These are phyloP conservation scores for Edaphochlamys debaryana DNA, from an alignment of 139 green algal species.

Conservation along the genomic window DNA sequence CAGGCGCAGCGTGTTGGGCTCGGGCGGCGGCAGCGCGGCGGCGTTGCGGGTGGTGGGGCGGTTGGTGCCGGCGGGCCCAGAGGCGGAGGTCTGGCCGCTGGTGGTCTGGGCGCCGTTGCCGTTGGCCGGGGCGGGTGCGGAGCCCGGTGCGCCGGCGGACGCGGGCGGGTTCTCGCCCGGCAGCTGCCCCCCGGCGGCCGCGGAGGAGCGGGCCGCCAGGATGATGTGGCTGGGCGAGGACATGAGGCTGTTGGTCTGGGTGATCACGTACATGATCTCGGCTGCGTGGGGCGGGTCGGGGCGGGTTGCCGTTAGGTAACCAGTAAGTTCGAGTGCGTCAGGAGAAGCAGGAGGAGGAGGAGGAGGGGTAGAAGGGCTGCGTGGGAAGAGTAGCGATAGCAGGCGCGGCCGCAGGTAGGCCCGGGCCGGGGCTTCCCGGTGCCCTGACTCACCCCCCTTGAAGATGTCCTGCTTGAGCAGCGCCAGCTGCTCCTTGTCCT, in stretches of 20 bases:
- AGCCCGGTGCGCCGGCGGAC: background rate
- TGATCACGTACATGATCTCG: slow-evolving; percentile 62
- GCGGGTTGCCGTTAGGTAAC: background rate
- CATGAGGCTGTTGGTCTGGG: slow-evolving; percentile 67
- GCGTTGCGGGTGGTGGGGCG: slow-evolving; percentile 7
- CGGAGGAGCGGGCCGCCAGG: slow-evolving; percentile 32
- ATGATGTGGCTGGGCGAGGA: slow-evolving; percentile 31
- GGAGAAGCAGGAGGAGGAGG: too few species aligned
- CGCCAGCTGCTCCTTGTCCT: slow-evolving; percentile 52
- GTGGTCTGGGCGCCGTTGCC: background rate
- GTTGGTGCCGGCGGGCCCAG: background rate
- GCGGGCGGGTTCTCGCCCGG: background rate
- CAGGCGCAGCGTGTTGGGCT: slow-evolving; percentile 61
- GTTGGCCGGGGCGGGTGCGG: background rate
- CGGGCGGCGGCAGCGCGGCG: slow-evolving; percentile 3
- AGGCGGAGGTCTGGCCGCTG: background rate
- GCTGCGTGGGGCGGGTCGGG: background rate
- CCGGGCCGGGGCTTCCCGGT: too few species aligned
- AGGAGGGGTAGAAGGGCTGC: too few species aligned
- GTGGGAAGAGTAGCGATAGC: too few species aligned
- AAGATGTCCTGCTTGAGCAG: slow-evolving; percentile 49
- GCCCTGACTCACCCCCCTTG: slow-evolving; percentile 39
- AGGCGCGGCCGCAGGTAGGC: too few species aligned
- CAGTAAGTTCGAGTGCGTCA: too few species aligned
- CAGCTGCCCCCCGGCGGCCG: too few species aligned